phyloP scores from a whole-genome alignment of 176 grass and related monocot genomes.

The Triticum aestivum region DNA sequence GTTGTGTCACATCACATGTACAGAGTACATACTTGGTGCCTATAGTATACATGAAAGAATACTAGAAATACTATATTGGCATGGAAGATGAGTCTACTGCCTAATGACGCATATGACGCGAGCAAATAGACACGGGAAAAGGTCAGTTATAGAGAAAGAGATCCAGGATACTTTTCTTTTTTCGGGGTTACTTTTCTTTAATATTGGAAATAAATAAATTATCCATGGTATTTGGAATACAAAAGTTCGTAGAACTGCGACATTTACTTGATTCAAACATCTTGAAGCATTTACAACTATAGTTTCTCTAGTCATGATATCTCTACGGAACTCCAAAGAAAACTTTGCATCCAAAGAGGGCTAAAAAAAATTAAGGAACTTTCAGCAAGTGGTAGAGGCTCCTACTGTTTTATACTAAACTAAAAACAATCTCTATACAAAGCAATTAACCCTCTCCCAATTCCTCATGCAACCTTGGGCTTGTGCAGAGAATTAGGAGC shows the following conservation, averaged over 20 bases:
- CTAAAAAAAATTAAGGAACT: too few relatives aligned
- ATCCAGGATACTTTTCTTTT: neutral
- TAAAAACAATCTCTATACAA: too few relatives aligned
- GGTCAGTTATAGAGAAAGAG: neutral
- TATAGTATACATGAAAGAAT: conserved; percentile 1
- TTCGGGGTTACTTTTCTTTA: neutral
- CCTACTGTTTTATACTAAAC: too few relatives aligned
- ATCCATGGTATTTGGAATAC: neutral
- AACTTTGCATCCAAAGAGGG: too few relatives aligned
- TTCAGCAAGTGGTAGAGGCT: too few relatives aligned
- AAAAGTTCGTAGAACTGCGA: neutral
- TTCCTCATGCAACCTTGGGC: too few relatives aligned
- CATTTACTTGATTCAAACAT: neutral
- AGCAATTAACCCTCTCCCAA: too few relatives aligned
- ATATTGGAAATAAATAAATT: neutral
- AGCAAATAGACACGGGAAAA: neutral
- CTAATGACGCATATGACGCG: neutral
- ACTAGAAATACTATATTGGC: neutral
- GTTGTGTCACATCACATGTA: neutral
- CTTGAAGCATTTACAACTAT: too few relatives aligned
- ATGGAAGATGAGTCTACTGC: neutral
- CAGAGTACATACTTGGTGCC: neutral
- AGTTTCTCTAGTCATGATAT: too few relatives aligned
- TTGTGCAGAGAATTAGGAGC: too few relatives aligned
- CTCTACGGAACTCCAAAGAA: too few relatives aligned